These are phyloP conservation scores for Lichtheimia corymbifera DNA, from an alignment of 371 early-diverging fungal species.

Conservation along the genomic window DNA sequence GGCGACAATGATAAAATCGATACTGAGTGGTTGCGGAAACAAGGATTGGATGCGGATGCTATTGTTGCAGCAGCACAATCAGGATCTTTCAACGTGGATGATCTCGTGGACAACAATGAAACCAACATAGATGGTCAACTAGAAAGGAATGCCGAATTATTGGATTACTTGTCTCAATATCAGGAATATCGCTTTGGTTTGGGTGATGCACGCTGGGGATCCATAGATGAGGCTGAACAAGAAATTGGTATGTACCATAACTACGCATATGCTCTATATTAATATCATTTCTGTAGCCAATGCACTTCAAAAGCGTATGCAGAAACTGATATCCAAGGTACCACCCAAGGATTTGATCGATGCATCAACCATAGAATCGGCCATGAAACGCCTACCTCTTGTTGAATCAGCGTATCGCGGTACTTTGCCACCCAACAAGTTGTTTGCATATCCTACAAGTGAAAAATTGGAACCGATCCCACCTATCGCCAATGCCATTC, in stretches of 20 bases:
- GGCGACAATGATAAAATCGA: conserved; percentile 27
- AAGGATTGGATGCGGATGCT: conserved; percentile 39
- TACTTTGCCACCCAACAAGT: conserved; percentile 52
- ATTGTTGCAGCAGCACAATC: conserved; percentile 28
- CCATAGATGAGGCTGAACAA: conserved; percentile 24
- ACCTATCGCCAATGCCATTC: conserved; percentile 44
- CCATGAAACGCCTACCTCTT: conserved; percentile 50
- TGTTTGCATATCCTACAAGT: conserved; percentile 57
- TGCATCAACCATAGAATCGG: conserved; percentile 37
- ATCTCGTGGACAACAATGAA: conserved; percentile 10
- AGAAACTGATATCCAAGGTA: conserved; percentile 33
- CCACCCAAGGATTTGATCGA: conserved; percentile 46
- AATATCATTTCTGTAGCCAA: conserved; percentile 30
- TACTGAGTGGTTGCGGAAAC: conserved; percentile 35
- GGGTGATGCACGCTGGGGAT: conserved; percentile 26
- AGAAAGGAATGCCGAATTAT: conserved; percentile 31
- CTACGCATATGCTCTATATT: not conserved
- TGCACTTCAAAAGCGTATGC: conserved; percentile 41
- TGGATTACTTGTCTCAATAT: conserved; percentile 28
- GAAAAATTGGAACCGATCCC: conserved; percentile 41
- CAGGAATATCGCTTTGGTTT: conserved; percentile 43
- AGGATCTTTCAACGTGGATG: conserved; percentile 13
- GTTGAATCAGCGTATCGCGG: conserved; percentile 54
- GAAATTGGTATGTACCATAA: conserved; percentile 26
- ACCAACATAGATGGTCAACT: conserved; percentile 19